Base-by-base conservation (phyloP, 768 basidiomycete genomes). In the Ephemerocybe angulata region DNA sequence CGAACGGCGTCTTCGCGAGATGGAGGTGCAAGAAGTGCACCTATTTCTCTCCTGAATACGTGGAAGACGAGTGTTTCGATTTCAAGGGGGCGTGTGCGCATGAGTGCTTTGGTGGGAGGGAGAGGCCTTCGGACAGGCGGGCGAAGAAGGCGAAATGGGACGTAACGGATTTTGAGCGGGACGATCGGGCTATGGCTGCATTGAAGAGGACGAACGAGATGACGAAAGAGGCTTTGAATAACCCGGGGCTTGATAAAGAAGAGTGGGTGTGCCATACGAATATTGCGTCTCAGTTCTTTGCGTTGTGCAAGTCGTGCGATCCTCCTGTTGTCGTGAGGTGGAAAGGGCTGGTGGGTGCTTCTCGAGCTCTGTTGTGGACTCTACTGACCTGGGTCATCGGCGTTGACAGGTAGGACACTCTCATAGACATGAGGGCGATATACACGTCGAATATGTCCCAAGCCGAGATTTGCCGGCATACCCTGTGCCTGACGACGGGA, bases 51-150 rank as follows among this genome's bases (percentile, higher is more conserved):
- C 41, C 29, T 3, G 63, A 60, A 37, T 72, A 76, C 58, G 65
- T 61, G 29, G 68, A 66, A 22, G 75, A 78, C 37, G 71, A 59
- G 27, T 80, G 81, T 60, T 67, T 89, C 49, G 79, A 83, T 61
- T 85, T 86, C 55, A 69, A 66, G 10, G 80, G 75, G 3, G 85
- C 78, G 3, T 88, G 86, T 65, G 69, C 67, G 37, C 88, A 90
- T 60, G 67, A 74, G 22, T 90, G 88, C 63, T n/a, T 48, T 41
- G 66, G 63, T 58, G 44, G 70, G 70, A 58, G 64, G 63, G 57
- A 64, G 29, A 53, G 66, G 55, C 62, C 54, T 54, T 57, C 54
- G 42, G 60, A 60, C 21, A 41, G 54, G 30, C 60, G 58, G 31
- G 63, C 51, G 50, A 57, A 48, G 56, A 65, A 63, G 42, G 70